Base-by-base conservation (phyloP, 257 asterid genomes). In the Solanum peruvianum region DNA sequence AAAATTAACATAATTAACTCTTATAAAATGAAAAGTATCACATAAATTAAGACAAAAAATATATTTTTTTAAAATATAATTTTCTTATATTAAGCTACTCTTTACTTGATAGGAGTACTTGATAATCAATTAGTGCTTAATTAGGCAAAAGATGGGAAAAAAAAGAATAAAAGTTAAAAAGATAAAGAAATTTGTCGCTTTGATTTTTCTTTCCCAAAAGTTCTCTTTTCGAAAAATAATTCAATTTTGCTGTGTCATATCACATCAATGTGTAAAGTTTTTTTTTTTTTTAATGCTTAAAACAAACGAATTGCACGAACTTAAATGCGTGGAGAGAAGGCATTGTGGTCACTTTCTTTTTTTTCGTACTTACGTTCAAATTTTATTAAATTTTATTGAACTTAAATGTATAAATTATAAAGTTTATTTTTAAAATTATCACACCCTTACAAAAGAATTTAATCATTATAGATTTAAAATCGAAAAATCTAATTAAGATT, bases 361-460 rank as follows among this genome's bases (percentile, higher is more conserved):
- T n/a, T 25, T n/a, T 4, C 0, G 0, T 11, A 11, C 3, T 62
- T 9, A 0, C 4, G 2, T 62, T 25, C 2, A 25, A n/a, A 0
- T 25, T 11, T 29, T 1, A 29, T 29, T 29, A 29, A 29, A 29
- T 29, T 29, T 27, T 27, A 27, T 67, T 6, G 13, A 11, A 66
- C 25, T 25, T 66, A 1, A 66, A 66, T 12, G 1, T 13, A 1
- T 0, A 66, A 13, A 13, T 66, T 66, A 9, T 14, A 12, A 13
- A 1, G 2, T 66, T 66, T 1, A 27, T 27, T 27, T 66, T 12
- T 12, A 4, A 5, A 3, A 6, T 62, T 11, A n/a, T 3, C 1
- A 27, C 1, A 0, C 1, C 2, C 1, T 4, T 66, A 11, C 4
- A 27, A 12, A 2, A 13, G 13, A 18, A 1, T 66, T 66, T 66